These are phyloP conservation scores for Paraconiothyrium brasiliense DNA, from an alignment of 2,329 filamentous ascomycete species.

Conservation along the genomic window DNA sequence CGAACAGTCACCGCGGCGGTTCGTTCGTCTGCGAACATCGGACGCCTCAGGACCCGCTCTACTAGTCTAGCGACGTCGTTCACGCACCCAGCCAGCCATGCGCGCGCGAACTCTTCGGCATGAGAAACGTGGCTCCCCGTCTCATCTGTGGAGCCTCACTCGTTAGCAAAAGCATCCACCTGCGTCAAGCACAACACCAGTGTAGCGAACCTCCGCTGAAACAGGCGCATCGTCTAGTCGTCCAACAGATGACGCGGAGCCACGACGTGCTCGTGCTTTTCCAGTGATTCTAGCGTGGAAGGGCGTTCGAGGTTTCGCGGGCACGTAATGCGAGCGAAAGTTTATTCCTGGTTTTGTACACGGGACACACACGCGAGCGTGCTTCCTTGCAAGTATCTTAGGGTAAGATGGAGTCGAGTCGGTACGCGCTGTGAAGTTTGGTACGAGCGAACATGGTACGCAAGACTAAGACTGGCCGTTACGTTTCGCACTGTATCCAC, in stretches of 20 bases:
- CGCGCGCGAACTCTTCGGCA: background rate
- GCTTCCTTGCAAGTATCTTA: too few species aligned
- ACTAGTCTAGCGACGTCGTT: conserved; percentile 6
- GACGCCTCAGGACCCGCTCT: background rate
- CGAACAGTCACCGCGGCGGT: background rate
- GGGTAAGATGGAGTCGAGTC: too few species aligned
- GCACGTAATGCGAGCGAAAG: conserved; percentile 4
- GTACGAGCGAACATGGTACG: background rate
- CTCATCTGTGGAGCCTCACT: background rate
- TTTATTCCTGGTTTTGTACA: background rate
- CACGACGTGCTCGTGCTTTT: too few species aligned
- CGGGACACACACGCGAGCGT: too few species aligned
- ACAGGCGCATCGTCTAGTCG: too few species aligned
- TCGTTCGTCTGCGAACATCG: conserved; percentile 4
- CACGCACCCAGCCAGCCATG: background rate
- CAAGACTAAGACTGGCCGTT: background rate
- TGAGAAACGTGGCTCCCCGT: background rate
- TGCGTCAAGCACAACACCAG: too few species aligned
- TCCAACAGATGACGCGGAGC: too few species aligned
- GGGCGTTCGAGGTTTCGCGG: too few species aligned
- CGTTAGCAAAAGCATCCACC: too few species aligned
- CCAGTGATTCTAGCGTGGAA: too few species aligned
- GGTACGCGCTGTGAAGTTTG: background rate
- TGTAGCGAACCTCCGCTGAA: too few species aligned
- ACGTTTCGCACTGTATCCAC: too few species aligned